Base-by-base conservation (phyloP, 176 grass and related monocot genomes). In the Musa acuminata region DNA sequence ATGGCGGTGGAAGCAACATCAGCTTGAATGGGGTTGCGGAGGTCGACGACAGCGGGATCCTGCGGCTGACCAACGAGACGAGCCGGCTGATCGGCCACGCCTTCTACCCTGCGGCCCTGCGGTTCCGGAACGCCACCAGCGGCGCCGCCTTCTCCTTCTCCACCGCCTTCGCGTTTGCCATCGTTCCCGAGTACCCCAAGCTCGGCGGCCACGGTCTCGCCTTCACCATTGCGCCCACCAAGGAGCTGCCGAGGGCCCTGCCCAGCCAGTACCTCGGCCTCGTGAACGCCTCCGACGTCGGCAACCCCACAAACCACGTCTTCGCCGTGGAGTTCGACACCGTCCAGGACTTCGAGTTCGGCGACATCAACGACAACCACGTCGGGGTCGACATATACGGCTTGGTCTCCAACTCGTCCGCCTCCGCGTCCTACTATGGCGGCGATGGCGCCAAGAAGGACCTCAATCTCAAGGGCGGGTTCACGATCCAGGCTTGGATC, bases 281-380 rank as follows among this genome's bases (percentile, higher is more conserved):
- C 3, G 59, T 92, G 78, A 84, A 81, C 88, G 76, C 87, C 73
- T 54, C 23, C 50, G 85, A 90, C 75, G 2, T 69, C 14, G 89
- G 93, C 35, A 96, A 96, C 79, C 64, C 77, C 24, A 88, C 85
- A 43, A 92, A 96, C 84, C 93, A 96, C 72, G 49, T 96, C 11
- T 90, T 96, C 74, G 89, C 93, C 53, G 64, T 96, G 1, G 93
- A 96, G 86, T 96, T 96, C 77, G 89, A 96, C 76, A 96, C 93
- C 23, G 89, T 96, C 11, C 87, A 92, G 88, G 89, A 96, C 84
- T 92, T 92, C 65, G 93, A 96, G 82, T 92, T 96, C 84, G 77
- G 68, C 14, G 93, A 96, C 73, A 85, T 96, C 80, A 92, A 96
- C 53, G 89, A 88, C 66, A 96, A 96, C 65, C 93, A 96, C 72